Evolutionary conservation across 805 yeast genomes (phyloP), one percentile per base, ranked within the genome.

Genomic region (Phaffomyces opuntiae): DNA sequence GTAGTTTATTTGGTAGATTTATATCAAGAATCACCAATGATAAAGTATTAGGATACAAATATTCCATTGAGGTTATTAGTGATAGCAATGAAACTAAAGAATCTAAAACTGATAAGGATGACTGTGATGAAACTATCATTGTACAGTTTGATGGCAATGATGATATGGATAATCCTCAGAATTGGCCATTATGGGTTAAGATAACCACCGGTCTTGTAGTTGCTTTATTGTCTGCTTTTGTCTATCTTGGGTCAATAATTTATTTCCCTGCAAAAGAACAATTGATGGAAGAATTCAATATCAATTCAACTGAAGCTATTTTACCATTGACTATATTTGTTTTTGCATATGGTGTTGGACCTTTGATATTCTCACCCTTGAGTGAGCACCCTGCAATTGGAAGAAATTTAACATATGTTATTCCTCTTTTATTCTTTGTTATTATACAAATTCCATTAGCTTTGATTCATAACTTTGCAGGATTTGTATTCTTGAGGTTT

Each of bases 311-410:
- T 7, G 67, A 68, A 6, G 78, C 79, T 0, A 63, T 73, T 0
- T 62, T 81, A 33, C 79, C 81, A 3, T 65, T 81, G 53, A 63
- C 81, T 0, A 49, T 78, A 35, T 81, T 74, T 50, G 80, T 80
- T 9, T 52, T 78, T 26, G 86, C 84, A 9, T 79, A 80, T 54
- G 85, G 81, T 43, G 42, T 78, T 17, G 83, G 84, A 1, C 83
- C 83, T 2, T 65, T 80, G 66, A 50, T 78, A 2, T 74, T 78
- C 44, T 73, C 82, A 0, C 85, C 86, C 4, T 52, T 80, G 49
- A 73, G 81, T 14, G 86, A 80, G 56, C 68, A 75, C 40, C 74
- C 79, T 2, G 56, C 60, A 4, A 58, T 76, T 40, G 85, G 85
- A 14, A 68, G 84, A 49, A 75, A 74, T 44, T 63, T 69, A 27